These are phyloP conservation scores for Yamadazyma siamensis DNA, from an alignment of 1,139 yeast genomes.

Conservation along the genomic window DNA sequence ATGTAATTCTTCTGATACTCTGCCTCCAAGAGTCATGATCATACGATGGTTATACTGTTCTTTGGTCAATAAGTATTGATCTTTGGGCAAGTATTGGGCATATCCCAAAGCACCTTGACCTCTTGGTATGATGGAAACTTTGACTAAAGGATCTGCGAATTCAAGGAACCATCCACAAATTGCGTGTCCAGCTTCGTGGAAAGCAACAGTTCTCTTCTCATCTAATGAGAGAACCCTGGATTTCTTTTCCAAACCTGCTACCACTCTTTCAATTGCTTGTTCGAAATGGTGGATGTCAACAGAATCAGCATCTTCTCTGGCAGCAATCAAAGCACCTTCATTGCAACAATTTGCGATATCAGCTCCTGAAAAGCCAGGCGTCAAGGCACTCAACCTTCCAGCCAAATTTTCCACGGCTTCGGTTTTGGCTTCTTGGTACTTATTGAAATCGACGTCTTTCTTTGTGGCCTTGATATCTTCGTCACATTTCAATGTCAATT, in stretches of 20 bases:
- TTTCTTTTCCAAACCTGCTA: slow-evolving; percentile 78
- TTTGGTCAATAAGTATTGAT: slow-evolving; percentile 62
- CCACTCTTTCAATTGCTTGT: slow-evolving; percentile 76
- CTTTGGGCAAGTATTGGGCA: slow-evolving; percentile 80
- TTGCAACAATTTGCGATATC: slow-evolving; percentile 83
- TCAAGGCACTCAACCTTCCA: slow-evolving; percentile 71
- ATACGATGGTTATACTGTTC: slow-evolving; percentile 69
- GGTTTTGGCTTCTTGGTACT: slow-evolving; percentile 46
- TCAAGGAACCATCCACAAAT: slow-evolving; percentile 75
- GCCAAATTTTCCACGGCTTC: slow-evolving; percentile 57
- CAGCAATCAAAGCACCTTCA: slow-evolving; percentile 81
- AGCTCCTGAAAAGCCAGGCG: slow-evolving; percentile 86
- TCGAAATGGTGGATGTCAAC: slow-evolving; percentile 67
- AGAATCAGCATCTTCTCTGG: slow-evolving; percentile 55
- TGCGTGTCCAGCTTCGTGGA: slow-evolving; percentile 84
- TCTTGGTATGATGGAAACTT: slow-evolving; percentile 79
- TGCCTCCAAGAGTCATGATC: slow-evolving; percentile 80
- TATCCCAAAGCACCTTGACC: slow-evolving; percentile 85
- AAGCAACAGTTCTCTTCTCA: slow-evolving; percentile 74
- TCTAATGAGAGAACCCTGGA: slow-evolving; percentile 64
- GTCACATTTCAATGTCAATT: slow-evolving; percentile 42
- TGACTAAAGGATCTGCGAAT: slow-evolving; percentile 72
- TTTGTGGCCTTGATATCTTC: slow-evolving; percentile 40
- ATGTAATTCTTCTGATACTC: slow-evolving; percentile 76
- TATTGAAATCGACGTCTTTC: slow-evolving; percentile 41